Evolutionary conservation across 2,329 filamentous ascomycete species (phyloP), one percentile per base, ranked within the genome.

Genomic region (Cytospora schulzeri): DNA sequence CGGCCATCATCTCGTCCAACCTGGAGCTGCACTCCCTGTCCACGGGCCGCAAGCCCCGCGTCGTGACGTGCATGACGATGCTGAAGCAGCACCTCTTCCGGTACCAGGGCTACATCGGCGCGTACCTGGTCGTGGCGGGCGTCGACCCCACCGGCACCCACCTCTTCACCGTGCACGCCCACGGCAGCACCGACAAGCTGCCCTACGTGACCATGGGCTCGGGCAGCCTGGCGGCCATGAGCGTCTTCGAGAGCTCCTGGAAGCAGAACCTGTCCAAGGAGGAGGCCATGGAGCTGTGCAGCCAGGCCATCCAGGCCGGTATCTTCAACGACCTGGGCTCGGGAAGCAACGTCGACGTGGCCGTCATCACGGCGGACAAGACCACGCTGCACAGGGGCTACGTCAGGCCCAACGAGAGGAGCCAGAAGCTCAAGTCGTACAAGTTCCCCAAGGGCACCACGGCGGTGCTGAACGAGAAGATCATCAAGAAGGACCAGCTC

Each of bases 171-270:
- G 95, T 99, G 52, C 95, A 99, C 80, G 95, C 95, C 66, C 96
- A 99, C 83, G 95, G 96, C 70, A 95, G 91, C 73, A 99, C 95
- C 67, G 95, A 99, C 82, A 99, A 98, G 84, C 89, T 99, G 57
- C 95, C 95, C 58, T 99, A 99, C 78, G 96, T 99, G 70, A 99
- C 96, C 69, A 99, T 99, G 95, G 95, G 95, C 62, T 96, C 91
- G 28, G 95, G 95, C 69, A 97, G 92, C 56, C 83, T 99, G 70
- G 95, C 95, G 31, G 95, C 95, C 75, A 99, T 99, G 95, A 92
- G 91, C 35, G 91, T 99, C 59, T 99, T 99, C 75, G 95, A 99
- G 84, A 96, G 93, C 57, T 89, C 90, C 79, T 99, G 96, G 96
- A 92, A 93, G 85, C 81, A 87, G 9, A 80, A 88, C 67, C 78